Evolutionary conservation across 306 rosid species (phyloP).

Genomic region (Cyamopsis tetragonoloba): DNA sequence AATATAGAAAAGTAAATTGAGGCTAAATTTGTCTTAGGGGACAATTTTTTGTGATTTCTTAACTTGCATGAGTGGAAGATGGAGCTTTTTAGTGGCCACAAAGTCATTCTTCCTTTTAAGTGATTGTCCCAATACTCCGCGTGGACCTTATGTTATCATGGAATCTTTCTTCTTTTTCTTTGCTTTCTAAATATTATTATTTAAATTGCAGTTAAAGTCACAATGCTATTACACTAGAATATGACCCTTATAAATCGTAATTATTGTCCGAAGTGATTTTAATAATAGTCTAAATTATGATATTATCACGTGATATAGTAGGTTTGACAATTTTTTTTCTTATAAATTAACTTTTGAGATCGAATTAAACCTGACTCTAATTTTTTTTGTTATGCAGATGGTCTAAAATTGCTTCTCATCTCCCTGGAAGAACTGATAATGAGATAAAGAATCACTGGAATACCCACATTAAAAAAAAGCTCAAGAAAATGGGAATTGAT

Average conservation of each 20-base stretch:
- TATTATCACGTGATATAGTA: too few relatives aligned
- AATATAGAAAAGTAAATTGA: constrained; percentile 5
- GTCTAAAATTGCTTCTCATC: constrained; percentile 87
- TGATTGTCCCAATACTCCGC: not conserved
- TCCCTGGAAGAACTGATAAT: constrained; percentile 87
- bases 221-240: too few relatives aligned
- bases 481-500: constrained; percentile 79
- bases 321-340: not conserved
- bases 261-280: too few relatives aligned
- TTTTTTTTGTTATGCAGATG: constrained; percentile 40
- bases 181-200: not conserved
- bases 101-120: constrained; percentile 32
- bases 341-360: too few relatives aligned
- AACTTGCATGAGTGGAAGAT: constrained; percentile 11
- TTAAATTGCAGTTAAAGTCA: not conserved
- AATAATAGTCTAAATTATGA: too few relatives aligned
- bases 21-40: constrained; percentile 18
- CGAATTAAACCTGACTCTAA: too few relatives aligned
- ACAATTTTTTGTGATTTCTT: constrained; percentile 6
- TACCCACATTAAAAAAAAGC: constrained; percentile 84
- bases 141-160: constrained; percentile 7
- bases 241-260: too few relatives aligned
- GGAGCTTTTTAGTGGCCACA: constrained; percentile 26
- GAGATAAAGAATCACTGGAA: constrained; percentile 91
- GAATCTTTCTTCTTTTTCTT: not conserved